Evolutionary conservation across 441 rosid species (phyloP).

Genomic region (Geranium incanum): DNA sequence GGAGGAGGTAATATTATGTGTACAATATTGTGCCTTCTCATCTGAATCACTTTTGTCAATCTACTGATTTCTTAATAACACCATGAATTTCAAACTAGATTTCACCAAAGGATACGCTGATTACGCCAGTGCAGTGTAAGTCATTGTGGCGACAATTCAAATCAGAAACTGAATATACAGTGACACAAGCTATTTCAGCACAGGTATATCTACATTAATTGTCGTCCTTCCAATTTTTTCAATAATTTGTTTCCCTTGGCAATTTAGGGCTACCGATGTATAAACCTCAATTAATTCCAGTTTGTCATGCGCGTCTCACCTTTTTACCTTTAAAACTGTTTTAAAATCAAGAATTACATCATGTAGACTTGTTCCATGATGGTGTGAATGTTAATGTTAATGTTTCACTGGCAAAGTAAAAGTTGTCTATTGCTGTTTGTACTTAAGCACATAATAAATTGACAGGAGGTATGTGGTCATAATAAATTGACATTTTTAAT

Average conservation of each 20-base stretch:
- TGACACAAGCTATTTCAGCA: conserved; percentile 73
- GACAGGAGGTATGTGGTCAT: background rate
- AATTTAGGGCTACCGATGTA: background rate
- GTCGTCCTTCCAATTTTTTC: conserved; percentile 2
- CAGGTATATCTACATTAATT: conserved; percentile 38
- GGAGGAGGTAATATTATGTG: conserved; percentile 51
- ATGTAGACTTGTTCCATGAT: background rate
- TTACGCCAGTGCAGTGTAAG: conserved; percentile 72
- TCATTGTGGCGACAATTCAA: conserved; percentile 73
- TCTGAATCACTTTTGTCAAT: background rate
- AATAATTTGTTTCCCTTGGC: background rate
- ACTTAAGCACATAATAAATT: background rate
- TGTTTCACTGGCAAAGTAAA: background rate
- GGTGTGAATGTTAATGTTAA: background rate
- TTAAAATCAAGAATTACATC: background rate
- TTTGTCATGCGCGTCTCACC: background rate
- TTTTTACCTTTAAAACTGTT: background rate
- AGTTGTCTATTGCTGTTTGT: background rate
- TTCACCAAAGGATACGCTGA: conserved; percentile 41
- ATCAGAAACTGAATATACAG: conserved; percentile 62
- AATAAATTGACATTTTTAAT: background rate
- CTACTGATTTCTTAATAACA: conserved; percentile 16
- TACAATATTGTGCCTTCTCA: background rate
- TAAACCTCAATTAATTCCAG: background rate
- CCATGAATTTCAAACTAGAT: conserved; percentile 33